Conservation (phyloP, 2,329 filamentous ascomycete genomes). For the Fulvia fulva region DNA sequence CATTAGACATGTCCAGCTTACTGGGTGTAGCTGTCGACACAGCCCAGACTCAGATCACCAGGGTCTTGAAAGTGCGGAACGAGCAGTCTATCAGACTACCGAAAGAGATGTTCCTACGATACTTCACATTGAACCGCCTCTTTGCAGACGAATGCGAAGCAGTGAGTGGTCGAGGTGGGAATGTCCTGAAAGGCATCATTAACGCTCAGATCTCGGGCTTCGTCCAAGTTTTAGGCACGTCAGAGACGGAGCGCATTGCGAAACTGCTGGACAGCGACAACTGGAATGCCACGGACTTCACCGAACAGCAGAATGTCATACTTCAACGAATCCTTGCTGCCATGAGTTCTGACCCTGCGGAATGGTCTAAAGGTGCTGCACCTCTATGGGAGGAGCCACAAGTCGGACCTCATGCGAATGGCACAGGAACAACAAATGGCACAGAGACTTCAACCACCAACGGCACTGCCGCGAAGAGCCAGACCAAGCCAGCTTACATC, state of each 20-base stretch:
- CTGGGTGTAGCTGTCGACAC: conserved; percentile 77
- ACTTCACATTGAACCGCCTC: conserved; percentile 75
- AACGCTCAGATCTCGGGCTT: conserved; percentile 80
- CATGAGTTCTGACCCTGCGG: conserved; percentile 65
- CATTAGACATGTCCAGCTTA: conserved; percentile 72
- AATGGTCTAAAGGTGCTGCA: conserved; percentile 58
- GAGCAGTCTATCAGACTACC: conserved; percentile 68
- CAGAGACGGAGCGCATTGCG: conserved; percentile 69
- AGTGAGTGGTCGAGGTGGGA: conserved; percentile 73
- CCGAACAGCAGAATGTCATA: conserved; percentile 55
- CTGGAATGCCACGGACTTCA: conserved; percentile 75
- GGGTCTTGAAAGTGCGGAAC: conserved; percentile 70
- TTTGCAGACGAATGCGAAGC: conserved; percentile 86
- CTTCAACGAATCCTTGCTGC: conserved; percentile 63
- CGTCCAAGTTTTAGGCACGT: conserved; percentile 65
- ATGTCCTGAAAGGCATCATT: conserved; percentile 71
- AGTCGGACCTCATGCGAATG: conserved; percentile 27
- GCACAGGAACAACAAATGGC: conserved; percentile 16
- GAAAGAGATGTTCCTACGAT: conserved; percentile 68
- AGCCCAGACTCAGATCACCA: conserved; percentile 68
- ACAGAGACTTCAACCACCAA: conserved; percentile 6
- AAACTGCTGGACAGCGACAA: conserved; percentile 75
- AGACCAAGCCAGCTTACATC: conserved; percentile 58
- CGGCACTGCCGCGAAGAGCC: conserved; percentile 14
- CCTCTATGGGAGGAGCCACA: conserved; percentile 47